Conservation (phyloP, 768 basidiomycete genomes). For the Roridomyces roridus region DNA sequence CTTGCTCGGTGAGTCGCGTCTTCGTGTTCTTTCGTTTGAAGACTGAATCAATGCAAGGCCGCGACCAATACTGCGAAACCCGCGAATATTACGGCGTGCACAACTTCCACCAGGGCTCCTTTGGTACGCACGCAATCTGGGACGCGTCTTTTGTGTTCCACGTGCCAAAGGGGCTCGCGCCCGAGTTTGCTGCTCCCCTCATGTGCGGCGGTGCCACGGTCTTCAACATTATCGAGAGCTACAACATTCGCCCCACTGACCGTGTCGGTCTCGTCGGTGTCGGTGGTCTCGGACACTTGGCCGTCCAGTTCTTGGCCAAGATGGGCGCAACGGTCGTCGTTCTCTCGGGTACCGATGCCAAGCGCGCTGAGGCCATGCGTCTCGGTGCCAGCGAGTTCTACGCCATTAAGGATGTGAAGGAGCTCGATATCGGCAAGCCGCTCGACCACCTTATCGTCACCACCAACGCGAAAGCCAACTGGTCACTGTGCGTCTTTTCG, state of each 20-base stretch:
- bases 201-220: constrained; percentile 21
- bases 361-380: constrained; percentile 35
- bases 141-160: constrained; percentile 38
- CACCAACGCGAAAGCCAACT: constrained; percentile 8
- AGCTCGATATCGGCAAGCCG: constrained; percentile 31
- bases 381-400: constrained; percentile 43
- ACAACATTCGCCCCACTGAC: constrained; percentile 27
- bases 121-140: constrained; percentile 37
- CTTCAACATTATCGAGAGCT: neutral
- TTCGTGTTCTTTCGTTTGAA: neutral
- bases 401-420: constrained; percentile 28
- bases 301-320: constrained; percentile 42
- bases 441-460: constrained; percentile 25
- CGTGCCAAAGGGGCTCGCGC: constrained; percentile 34
- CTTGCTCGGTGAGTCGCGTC: neutral
- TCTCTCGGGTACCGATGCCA: constrained; percentile 38
- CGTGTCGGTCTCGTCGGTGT: constrained; percentile 39
- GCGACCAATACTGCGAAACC: neutral
- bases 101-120: constrained; percentile 20
- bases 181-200: constrained; percentile 38
- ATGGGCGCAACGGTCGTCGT: constrained; percentile 47
- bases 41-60: neutral
- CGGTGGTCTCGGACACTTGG: constrained; percentile 44
- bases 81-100: neutral
- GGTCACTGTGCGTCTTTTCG: neutral